Percentiles rank a stretch among this genome's conserved stretches.
These are phyloP conservation scores for Aspergillus nomiae DNA, from an alignment of 2,329 filamentous ascomycete species.

Conservation along the genomic window DNA sequence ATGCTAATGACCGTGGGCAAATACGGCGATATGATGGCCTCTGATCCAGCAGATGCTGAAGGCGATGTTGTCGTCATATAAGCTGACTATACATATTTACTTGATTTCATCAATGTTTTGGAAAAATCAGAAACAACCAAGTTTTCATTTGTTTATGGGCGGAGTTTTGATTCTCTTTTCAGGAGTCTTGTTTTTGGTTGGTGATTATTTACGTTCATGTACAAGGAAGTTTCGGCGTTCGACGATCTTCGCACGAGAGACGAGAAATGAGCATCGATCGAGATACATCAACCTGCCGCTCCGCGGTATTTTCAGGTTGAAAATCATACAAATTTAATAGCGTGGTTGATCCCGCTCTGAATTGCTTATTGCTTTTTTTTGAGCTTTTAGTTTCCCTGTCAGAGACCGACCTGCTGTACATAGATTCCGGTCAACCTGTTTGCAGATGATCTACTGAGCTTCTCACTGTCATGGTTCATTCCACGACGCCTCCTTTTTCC, in stretches of 20 bases:
- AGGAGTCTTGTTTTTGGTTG: conserved; percentile 28
- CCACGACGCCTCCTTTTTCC: neutral
- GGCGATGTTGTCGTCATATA: conserved; percentile 50
- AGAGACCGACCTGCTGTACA: conserved; percentile 20
- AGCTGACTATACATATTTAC: conserved; percentile 13
- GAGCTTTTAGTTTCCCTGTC: conserved; percentile 4
- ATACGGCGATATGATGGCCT: conserved; percentile 49
- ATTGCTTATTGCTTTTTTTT: conserved; percentile 6
- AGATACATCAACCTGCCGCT: conserved; percentile 17
- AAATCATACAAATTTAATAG: conserved; percentile 24
- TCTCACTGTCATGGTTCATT: conserved; percentile 2
- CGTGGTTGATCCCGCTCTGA: conserved; percentile 25
- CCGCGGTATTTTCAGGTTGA: conserved; percentile 16
- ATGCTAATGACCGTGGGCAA: conserved; percentile 46
- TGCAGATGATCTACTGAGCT: conserved; percentile 12
- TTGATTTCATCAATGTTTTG: conserved; percentile 19
- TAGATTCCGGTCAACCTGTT: conserved; percentile 18
- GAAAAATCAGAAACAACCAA: conserved; percentile 5
- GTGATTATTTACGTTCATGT: conserved; percentile 22
- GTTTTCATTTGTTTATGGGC: conserved; percentile 19
- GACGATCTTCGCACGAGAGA: conserved; percentile 33
- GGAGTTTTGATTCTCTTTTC: conserved; percentile 35
- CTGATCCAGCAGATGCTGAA: conserved; percentile 48
- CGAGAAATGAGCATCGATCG: conserved; percentile 32
- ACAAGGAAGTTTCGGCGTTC: conserved; percentile 28